Conservation (phyloP, 371 early-diverging fungal genomes). For the Mucor racemosus region DNA sequence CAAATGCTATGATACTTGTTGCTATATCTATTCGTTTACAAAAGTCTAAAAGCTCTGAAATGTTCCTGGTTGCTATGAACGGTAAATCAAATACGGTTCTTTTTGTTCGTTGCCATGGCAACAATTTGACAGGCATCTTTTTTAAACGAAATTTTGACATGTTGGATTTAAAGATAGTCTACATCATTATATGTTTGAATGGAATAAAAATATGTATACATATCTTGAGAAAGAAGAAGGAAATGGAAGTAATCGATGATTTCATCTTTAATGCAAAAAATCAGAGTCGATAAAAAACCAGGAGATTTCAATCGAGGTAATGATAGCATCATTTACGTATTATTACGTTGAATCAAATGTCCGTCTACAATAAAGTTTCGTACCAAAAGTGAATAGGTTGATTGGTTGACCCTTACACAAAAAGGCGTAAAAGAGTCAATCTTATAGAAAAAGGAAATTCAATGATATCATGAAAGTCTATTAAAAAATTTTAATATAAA, state of each 20-base stretch:
- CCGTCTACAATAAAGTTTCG: background rate
- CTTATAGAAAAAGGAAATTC: background rate
- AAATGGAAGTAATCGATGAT: background rate
- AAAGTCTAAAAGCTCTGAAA: too few species aligned
- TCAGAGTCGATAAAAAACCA: background rate
- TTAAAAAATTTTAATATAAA: background rate
- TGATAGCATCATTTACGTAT: background rate
- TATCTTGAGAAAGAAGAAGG: background rate
- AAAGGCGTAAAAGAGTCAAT: background rate
- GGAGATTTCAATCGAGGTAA: background rate
- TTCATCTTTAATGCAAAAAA: background rate
- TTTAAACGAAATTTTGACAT: too few species aligned
- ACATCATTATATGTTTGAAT: background rate
- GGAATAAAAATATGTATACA: background rate
- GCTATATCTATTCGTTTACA: too few species aligned
- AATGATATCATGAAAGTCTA: slow-evolving; percentile 6
- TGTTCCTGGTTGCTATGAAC: too few species aligned
- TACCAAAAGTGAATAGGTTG: background rate
- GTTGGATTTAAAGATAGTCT: too few species aligned
- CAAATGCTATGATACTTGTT: too few species aligned
- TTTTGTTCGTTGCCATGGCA: too few species aligned
- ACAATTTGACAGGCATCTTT: too few species aligned
- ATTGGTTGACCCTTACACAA: slow-evolving; percentile 6
- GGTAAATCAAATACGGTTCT: too few species aligned
- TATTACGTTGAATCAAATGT: background rate